These are phyloP conservation scores for Colletotrichum australisinense DNA, from an alignment of 2,329 filamentous ascomycete genomes.

Conservation along the genomic window DNA sequence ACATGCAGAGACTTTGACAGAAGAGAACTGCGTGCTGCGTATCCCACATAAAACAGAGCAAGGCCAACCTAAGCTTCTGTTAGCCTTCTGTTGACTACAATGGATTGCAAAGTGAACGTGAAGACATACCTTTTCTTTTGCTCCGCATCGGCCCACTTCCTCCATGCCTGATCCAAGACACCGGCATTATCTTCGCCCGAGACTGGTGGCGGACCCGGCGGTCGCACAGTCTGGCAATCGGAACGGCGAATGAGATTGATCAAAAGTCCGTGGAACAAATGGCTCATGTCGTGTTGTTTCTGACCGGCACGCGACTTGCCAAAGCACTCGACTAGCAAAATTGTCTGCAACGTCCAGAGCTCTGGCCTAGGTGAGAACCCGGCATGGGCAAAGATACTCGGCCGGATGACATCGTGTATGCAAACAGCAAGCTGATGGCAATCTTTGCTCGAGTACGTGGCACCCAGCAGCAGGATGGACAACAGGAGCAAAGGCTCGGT, in stretches of 20 bases:
- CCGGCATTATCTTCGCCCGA: slow-evolving; percentile 45
- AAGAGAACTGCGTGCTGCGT: slow-evolving; percentile 73
- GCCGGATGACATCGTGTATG: slow-evolving; percentile 69
- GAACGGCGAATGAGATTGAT: slow-evolving; percentile 52
- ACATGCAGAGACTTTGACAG: slow-evolving; percentile 76
- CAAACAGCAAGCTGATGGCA: slow-evolving; percentile 70
- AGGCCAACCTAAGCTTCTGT: slow-evolving; percentile 54
- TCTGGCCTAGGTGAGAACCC: slow-evolving; percentile 69
- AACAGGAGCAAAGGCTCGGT: slow-evolving; percentile 64
- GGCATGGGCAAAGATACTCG: slow-evolving; percentile 68
- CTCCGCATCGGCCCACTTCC: slow-evolving; percentile 64
- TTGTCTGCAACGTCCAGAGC: slow-evolving; percentile 71
- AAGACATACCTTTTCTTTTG: slow-evolving; percentile 64
- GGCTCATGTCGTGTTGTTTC: slow-evolving; percentile 72
- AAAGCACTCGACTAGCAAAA: slow-evolving; percentile 72
- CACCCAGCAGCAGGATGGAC: slow-evolving; percentile 68
- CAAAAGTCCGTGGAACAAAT: slow-evolving; percentile 59
- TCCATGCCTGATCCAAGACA: slow-evolving; percentile 60
- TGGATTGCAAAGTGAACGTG: neutral
- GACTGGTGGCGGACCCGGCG: slow-evolving; percentile 37
- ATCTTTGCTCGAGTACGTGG: slow-evolving; percentile 69
- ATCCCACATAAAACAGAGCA: slow-evolving; percentile 75
- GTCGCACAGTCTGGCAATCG: slow-evolving; percentile 48
- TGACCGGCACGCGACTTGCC: slow-evolving; percentile 72
- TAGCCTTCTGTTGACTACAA: neutral